A percentile compares a stretch with the other conserved stretches of the same genome.
Evolutionary conservation across 257 asterid genomes (phyloP).

Genomic region (Salvia rosmarinus): DNA sequence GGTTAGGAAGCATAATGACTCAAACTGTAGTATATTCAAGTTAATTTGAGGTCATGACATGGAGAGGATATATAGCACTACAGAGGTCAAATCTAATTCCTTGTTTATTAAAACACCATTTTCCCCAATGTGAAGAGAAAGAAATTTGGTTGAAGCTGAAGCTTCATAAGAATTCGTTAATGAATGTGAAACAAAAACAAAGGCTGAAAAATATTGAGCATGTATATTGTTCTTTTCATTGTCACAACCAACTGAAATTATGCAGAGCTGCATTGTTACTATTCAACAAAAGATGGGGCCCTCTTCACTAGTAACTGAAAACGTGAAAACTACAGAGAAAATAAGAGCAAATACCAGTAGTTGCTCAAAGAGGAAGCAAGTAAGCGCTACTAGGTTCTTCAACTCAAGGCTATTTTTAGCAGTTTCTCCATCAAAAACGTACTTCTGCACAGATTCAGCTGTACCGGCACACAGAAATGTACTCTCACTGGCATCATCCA

Average conservation of each 20-base stretch:
- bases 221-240: slow-evolving; percentile 9
- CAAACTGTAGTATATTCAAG: not conserved
- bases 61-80: slow-evolving; percentile 5
- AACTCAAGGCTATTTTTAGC: slow-evolving; percentile 65
- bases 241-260: slow-evolving; percentile 20
- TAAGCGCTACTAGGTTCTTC: slow-evolving; percentile 80
- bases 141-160: slow-evolving; percentile 5
- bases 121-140: not conserved
- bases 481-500: slow-evolving; percentile 94
- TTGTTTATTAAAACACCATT: slow-evolving; percentile 3
- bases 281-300: slow-evolving; percentile 16
- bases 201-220: slow-evolving; percentile 10
- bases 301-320: not conserved
- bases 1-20: slow-evolving; percentile 36
- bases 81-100: slow-evolving; percentile 4
- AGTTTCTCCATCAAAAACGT: slow-evolving; percentile 74
- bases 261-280: slow-evolving; percentile 24
- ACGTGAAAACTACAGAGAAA: not conserved
- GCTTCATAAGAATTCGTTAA: slow-evolving; percentile 19
- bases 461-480: slow-evolving; percentile 93
- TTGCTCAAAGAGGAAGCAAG: slow-evolving; percentile 82
- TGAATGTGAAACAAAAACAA: not conserved
- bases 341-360: slow-evolving; percentile 64
- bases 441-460: slow-evolving; percentile 74
- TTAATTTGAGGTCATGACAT: slow-evolving; percentile 16